A percentile compares a stretch with the other conserved stretches of the same genome.
phyloP scores from a whole-genome alignment of 805 yeast genomes.

The Sungouiella thailandica region DNA sequence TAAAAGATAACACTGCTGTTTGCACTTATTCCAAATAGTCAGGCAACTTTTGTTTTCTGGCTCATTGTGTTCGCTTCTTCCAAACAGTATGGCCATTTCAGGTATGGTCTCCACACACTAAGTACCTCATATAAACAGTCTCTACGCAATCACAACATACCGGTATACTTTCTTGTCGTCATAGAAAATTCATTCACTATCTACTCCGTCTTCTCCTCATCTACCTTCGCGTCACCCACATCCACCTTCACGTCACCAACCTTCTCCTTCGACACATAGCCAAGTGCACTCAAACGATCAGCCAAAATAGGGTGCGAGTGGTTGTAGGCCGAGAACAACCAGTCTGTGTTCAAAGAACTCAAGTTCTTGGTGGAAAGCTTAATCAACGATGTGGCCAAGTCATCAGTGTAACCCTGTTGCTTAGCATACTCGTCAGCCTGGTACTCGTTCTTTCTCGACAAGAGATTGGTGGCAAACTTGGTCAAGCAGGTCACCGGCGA shows the following conservation, averaged over 20 bases:
- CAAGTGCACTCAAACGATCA: slow-evolving; percentile 80
- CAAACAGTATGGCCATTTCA: too few relatives aligned
- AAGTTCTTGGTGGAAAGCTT: slow-evolving; percentile 76
- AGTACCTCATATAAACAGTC: too few relatives aligned
- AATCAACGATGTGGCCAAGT: slow-evolving; percentile 68
- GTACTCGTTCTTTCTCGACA: slow-evolving; percentile 85
- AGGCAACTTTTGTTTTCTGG: too few relatives aligned
- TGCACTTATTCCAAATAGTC: too few relatives aligned
- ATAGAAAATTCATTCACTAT: too few relatives aligned
- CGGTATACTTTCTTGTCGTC: too few relatives aligned
- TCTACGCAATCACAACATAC: too few relatives aligned
- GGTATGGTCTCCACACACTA: too few relatives aligned
- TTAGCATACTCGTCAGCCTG: slow-evolving; percentile 91
- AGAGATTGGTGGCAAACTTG: slow-evolving; percentile 60
- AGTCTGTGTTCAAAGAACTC: slow-evolving; percentile 82
- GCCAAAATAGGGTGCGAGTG: slow-evolving; percentile 89
- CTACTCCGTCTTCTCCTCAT: too few relatives aligned
- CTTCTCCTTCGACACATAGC: slow-evolving; percentile 39
- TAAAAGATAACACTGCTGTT: too few relatives aligned
- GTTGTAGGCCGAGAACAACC: slow-evolving; percentile 83
- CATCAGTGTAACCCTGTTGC: slow-evolving; percentile 62
- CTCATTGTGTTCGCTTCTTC: too few relatives aligned
- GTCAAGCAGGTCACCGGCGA: slow-evolving; percentile 70
- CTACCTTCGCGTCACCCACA: too few relatives aligned
- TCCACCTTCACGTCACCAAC: slow-evolving; percentile 21